phyloP scores from a whole-genome alignment of 2,329 filamentous ascomycete species.

The Penicillium sp. region DNA sequence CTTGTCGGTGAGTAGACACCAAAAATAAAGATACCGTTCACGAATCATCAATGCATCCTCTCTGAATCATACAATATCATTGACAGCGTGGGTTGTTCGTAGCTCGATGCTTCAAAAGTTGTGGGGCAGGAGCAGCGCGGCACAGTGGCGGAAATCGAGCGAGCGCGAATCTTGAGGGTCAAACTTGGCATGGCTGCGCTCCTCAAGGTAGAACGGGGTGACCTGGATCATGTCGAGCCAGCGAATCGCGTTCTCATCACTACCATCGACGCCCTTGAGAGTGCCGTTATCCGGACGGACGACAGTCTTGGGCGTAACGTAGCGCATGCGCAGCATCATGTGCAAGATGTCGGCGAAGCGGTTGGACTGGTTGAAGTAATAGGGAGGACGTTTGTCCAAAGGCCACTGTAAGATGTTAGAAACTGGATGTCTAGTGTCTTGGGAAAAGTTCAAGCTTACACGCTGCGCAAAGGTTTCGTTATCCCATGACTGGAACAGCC shows the following conservation, averaged over 20 bases:
- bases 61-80: slow-evolving; percentile 1
- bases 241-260: slow-evolving; percentile 38
- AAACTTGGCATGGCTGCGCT: slow-evolving; percentile 40
- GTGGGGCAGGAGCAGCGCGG: slow-evolving; percentile 35
- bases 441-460: slow-evolving; percentile 26
- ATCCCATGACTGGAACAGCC: slow-evolving; percentile 59
- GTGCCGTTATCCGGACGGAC: slow-evolving; percentile 41
- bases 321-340: slow-evolving; percentile 61
- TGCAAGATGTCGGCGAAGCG: slow-evolving; percentile 60
- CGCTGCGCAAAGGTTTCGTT: slow-evolving; percentile 39
- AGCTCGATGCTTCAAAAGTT: slow-evolving; percentile 4
- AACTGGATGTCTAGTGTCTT: slow-evolving; percentile 1
- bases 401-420: slow-evolving; percentile 48
- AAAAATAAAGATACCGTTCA: background rate
- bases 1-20: background rate
- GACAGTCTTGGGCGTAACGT: slow-evolving; percentile 44
- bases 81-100: background rate
- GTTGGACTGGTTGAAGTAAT: slow-evolving; percentile 58
- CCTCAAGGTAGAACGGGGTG: slow-evolving; percentile 40
- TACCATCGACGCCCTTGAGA: slow-evolving; percentile 41
- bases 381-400: slow-evolving; percentile 53
- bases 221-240: slow-evolving; percentile 48
- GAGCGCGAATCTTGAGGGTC: slow-evolving; percentile 45
- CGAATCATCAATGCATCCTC: background rate
- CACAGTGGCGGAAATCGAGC: slow-evolving; percentile 43